Percentiles rank a stretch among this genome's conserved stretches.
phyloP scores from a whole-genome alignment of 2,329 filamentous ascomycete genomes.

The Leptographium radiaticola region DNA sequence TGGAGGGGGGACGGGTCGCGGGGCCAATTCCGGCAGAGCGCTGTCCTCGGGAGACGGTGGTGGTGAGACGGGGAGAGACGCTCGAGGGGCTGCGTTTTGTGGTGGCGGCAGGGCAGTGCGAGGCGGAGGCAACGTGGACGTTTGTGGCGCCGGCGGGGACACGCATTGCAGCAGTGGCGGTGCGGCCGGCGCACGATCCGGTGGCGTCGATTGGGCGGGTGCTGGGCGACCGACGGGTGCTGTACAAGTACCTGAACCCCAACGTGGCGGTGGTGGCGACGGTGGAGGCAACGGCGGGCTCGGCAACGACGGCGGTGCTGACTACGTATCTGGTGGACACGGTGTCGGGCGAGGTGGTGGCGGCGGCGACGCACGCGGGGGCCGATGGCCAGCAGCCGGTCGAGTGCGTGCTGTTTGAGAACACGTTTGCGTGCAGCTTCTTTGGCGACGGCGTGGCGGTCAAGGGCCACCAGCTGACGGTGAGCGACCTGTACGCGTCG shows the following conservation, averaged over 20 bases:
- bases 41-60: conserved; percentile 39
- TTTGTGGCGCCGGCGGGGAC: conserved; percentile 56
- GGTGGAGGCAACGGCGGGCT: conserved; percentile 42
- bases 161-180: conserved; percentile 53
- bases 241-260: conserved; percentile 93
- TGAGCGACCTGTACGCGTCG: conserved; percentile 87
- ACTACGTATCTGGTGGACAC: conserved; percentile 75
- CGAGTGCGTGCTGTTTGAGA: conserved; percentile 72
- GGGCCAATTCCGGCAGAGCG: conserved; percentile 28
- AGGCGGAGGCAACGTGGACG: conserved; percentile 51
- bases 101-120: conserved; percentile 23
- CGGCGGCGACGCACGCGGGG: conserved; percentile 55
- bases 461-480: conserved; percentile 74
- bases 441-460: conserved; percentile 50
- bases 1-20: too few species aligned
- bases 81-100: conserved; percentile 44
- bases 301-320: conserved; percentile 39
- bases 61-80: conserved; percentile 33
- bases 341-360: conserved; percentile 68
- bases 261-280: conserved; percentile 70
- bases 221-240: conserved; percentile 78
- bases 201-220: conserved; percentile 93
- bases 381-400: conserved; percentile 65
- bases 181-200: conserved; percentile 63
- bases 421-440: conserved; percentile 88